Base-by-base conservation (phyloP, 2,329 filamentous ascomycete genomes). In the Coniosporium tulheliwenetii region DNA sequence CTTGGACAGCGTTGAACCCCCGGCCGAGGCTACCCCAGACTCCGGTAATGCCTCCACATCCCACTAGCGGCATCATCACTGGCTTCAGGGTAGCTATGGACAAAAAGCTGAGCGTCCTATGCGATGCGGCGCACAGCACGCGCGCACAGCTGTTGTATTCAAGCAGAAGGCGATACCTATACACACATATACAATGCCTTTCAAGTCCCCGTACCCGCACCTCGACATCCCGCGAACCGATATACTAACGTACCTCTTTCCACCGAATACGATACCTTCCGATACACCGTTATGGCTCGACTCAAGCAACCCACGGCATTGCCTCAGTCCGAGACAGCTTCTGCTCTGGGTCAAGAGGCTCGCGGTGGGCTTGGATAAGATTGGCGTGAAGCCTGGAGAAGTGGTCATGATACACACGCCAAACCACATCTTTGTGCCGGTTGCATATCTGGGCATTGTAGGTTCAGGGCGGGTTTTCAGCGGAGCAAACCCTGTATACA, bases 351-450 rank as follows among this genome's bases (percentile, higher is more conserved):
- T 66, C 10, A 69, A 64, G 47, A 58, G 67, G 33, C 52, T 74
- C 2, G 64, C 60, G 0, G 52, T 60, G 37, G 69, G 69, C 9
- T 55, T 73, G 13, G 56, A 67, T 39, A 56, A 53, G 10, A 50
- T 67, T 5, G 67, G 65, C 5, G 49, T 70, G 30, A 54, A 61
- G 43, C 54, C 51, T 13, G 67, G 66, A 2, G 69, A 73, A 30
- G 66, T 67, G 1, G 64, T 71, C 29, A 61, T 72, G 63, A 65
- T 71, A 8, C 65, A 65, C 45, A 67, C 68, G 0, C 67, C 68
- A 5, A 73, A 73, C 49, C 66, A 72, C 40, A 62, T 73, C 19
- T 70, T 65, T 45, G 64, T 73, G 2, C 70, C 70, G 0, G 62
- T 65, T 1, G 64, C 66, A 9, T 72, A 70, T 47, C 54, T 72